phyloP scores from a whole-genome alignment of 1,284 basidiomycete species.

The Marasmius fiardii region DNA sequence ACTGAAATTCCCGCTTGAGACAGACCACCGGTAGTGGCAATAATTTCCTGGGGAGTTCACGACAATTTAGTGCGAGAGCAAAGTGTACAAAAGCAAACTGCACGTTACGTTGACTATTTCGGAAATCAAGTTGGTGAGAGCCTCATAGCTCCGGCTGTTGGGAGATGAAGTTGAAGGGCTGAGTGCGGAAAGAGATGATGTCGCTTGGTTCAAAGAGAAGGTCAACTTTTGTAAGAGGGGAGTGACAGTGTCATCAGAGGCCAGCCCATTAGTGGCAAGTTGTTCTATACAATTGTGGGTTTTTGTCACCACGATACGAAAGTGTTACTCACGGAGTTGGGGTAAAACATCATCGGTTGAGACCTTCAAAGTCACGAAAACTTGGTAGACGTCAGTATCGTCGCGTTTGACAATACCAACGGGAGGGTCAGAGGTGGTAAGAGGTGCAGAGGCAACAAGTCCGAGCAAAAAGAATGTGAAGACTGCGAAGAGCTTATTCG shows the following conservation, averaged over 20 bases:
- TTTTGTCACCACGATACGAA: too few species aligned
- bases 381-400: constrained; percentile 9
- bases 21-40: constrained; percentile 21
- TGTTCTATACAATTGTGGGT: too few species aligned
- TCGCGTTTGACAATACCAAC: constrained; percentile 8
- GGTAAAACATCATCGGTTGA: constrained; percentile 12
- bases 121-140: constrained; percentile 24
- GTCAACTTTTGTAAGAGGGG: constrained; percentile 26
- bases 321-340: constrained; percentile 11
- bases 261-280: constrained; percentile 18
- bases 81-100: not conserved
- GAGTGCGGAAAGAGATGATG: constrained; percentile 20
- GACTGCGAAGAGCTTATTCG: constrained; percentile 4
- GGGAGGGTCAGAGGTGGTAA: not conserved
- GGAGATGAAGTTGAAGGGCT: constrained; percentile 11
- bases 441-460: constrained; percentile 9
- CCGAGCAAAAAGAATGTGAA: constrained; percentile 9
- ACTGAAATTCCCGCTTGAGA: constrained; percentile 18
- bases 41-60: constrained; percentile 17
- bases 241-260: constrained; percentile 20
- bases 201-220: constrained; percentile 21
- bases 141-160: constrained; percentile 21
- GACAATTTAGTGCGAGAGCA: not conserved
- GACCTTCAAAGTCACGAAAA: constrained; percentile 10
- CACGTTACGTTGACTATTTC: constrained; percentile 21